A percentile compares a stretch with the other conserved stretches of the same genome.
Evolutionary conservation across 139 green algal species (phyloP).

Genomic region (Gonium pectorale): DNA sequence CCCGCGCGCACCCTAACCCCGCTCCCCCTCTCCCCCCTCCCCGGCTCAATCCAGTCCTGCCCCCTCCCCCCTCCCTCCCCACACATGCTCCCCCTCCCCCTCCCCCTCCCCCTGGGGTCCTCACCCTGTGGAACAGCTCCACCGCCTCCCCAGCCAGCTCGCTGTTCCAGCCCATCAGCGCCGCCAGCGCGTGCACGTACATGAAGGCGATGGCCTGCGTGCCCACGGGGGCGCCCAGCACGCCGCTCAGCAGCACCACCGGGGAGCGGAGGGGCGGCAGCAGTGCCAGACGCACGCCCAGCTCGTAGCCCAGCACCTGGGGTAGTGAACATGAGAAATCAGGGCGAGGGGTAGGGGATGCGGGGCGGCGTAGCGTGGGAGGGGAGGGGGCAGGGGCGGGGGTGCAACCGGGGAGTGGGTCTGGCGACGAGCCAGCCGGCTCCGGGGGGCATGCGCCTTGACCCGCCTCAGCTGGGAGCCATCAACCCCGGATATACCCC

Average conservation of each 20-base stretch:
- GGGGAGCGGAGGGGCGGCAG: slow-evolving; percentile 8
- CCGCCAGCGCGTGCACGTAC: slow-evolving; percentile 26
- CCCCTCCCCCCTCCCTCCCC: neutral
- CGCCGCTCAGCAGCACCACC: slow-evolving; percentile 18
- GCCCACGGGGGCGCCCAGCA: slow-evolving; percentile 28
- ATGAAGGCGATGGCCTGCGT: slow-evolving; percentile 27
- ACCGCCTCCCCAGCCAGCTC: slow-evolving; percentile 40
- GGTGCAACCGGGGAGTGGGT: too few relatives aligned
- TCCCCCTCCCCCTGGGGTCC: neutral
- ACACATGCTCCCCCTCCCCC: neutral
- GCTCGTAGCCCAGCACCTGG: slow-evolving; percentile 29
- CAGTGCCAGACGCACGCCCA: slow-evolving; percentile 27
- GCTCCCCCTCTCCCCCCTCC: too few relatives aligned
- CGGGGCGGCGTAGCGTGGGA: too few relatives aligned
- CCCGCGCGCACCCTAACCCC: too few relatives aligned
- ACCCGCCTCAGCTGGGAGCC: too few relatives aligned
- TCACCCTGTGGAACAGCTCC: slow-evolving; percentile 45
- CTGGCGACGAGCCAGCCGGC: too few relatives aligned
- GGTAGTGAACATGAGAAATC: neutral
- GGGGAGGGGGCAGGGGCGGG: too few relatives aligned
- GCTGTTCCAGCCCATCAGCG: slow-evolving; percentile 44
- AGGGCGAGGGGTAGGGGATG: neutral
- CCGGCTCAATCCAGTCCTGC: neutral
- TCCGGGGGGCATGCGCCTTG: too few relatives aligned
- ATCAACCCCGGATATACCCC: too few relatives aligned